Evolutionary conservation across 768 basidiomycete species (phyloP).

Genomic region (Leucocoprinus leucothites): DNA sequence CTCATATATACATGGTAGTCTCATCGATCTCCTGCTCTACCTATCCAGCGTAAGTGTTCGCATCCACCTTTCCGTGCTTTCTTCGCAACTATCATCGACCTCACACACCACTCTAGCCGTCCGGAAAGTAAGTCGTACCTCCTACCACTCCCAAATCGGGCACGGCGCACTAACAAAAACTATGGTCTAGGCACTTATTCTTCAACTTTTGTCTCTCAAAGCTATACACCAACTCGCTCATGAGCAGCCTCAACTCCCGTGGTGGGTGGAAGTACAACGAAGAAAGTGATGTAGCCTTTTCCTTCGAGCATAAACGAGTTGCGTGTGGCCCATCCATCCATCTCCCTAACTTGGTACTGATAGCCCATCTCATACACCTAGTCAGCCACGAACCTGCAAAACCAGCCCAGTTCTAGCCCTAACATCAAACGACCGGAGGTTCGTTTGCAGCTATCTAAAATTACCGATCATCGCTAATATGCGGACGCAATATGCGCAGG

Average conservation of each 20-base stretch:
- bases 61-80: not conserved
- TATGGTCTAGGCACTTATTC: constrained; percentile 28
- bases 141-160: no score
- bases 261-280: constrained; percentile 25
- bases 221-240: constrained; percentile 38
- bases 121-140: constrained; percentile 14
- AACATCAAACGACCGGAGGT: constrained; percentile 6
- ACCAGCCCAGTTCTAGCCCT: not conserved
- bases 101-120: not conserved
- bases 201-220: constrained; percentile 38
- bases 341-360: not conserved
- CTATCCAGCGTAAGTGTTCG: constrained; percentile 18
- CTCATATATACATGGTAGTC: not conserved
- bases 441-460: not conserved
- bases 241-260: constrained; percentile 36
- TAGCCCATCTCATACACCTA: not conserved
- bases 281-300: not conserved
- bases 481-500: not conserved
- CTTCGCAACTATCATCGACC: not conserved
- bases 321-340: not conserved
- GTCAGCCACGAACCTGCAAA: constrained; percentile 3
- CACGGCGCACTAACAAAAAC: not conserved
- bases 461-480: not conserved
- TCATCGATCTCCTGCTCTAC: constrained; percentile 19
- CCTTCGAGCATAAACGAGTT: constrained; percentile 3